phyloP scores from a whole-genome alignment of 2,329 filamentous ascomycete genomes.

The Aspergillus sp. region DNA sequence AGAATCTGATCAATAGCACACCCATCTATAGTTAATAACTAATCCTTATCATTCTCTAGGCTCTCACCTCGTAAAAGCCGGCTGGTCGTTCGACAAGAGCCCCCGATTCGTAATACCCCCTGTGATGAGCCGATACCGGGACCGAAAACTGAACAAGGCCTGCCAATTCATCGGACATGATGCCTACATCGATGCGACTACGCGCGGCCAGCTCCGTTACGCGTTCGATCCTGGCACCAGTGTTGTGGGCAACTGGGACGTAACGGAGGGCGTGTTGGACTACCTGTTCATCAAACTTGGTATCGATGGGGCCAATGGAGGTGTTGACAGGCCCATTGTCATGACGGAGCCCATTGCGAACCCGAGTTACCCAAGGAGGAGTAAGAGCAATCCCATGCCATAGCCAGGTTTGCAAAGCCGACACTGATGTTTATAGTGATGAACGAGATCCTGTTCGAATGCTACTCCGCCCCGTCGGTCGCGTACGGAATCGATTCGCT shows the following conservation, averaged over 20 bases:
- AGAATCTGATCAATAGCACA: background rate
- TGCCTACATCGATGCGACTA: conserved; percentile 91
- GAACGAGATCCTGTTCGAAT: conserved; percentile 97
- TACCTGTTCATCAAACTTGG: conserved; percentile 94
- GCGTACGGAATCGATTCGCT: conserved; percentile 95
- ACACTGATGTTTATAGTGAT: conserved; percentile 62
- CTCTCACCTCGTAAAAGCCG: conserved; percentile 83
- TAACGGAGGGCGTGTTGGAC: conserved; percentile 90
- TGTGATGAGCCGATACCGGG: conserved; percentile 91
- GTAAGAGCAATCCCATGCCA: conserved; percentile 50
- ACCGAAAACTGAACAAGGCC: conserved; percentile 87
- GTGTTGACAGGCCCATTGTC: conserved; percentile 81
- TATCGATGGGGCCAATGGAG: conserved; percentile 69
- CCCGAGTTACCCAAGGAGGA: conserved; percentile 81
- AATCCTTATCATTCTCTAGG: conserved; percentile 53
- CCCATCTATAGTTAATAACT: background rate
- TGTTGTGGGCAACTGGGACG: conserved; percentile 96
- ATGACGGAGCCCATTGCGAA: conserved; percentile 97
- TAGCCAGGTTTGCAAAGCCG: background rate
- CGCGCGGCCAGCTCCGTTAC: conserved; percentile 83
- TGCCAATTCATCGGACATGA: conserved; percentile 91
- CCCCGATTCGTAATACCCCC: conserved; percentile 81
- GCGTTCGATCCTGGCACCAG: conserved; percentile 89
- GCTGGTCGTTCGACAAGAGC: conserved; percentile 89
- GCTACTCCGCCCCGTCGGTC: conserved; percentile 84